Conservation (phyloP, 352 stramenopile genomes). For the Phytophthora pluvialis region DNA sequence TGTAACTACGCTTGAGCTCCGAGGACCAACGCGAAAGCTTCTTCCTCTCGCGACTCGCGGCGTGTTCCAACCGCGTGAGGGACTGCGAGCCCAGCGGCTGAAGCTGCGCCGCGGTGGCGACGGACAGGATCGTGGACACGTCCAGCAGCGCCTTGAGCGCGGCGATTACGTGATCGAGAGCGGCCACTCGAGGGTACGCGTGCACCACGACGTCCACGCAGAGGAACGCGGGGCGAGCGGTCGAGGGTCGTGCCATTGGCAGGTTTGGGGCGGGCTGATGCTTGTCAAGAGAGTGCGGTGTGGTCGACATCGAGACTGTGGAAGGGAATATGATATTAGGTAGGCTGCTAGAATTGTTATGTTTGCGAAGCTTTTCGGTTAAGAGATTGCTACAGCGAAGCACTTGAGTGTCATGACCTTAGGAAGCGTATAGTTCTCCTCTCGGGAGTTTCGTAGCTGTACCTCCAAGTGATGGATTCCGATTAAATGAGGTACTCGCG, state of each 20-base stretch:
- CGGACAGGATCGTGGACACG: slow-evolving; percentile 39
- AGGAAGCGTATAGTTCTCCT: too few relatives aligned
- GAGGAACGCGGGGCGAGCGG: slow-evolving; percentile 24
- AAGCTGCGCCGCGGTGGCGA: slow-evolving; percentile 33
- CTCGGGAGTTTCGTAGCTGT: too few relatives aligned
- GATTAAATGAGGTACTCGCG: too few relatives aligned
- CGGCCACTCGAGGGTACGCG: slow-evolving; percentile 25
- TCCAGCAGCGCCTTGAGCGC: slow-evolving; percentile 41
- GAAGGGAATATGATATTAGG: neutral
- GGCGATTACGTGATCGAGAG: slow-evolving; percentile 33
- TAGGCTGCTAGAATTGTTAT: too few relatives aligned
- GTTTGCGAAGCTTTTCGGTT: too few relatives aligned
- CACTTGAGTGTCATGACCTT: too few relatives aligned
- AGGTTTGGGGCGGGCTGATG: neutral
- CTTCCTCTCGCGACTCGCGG: slow-evolving; percentile 30
- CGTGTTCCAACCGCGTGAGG: slow-evolving; percentile 37
- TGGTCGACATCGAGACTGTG: slow-evolving; percentile 1
- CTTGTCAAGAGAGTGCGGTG: slow-evolving; percentile 1
- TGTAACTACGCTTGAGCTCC: slow-evolving; percentile 42
- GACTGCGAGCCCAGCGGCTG: slow-evolving; percentile 19
- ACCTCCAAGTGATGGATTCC: too few relatives aligned
- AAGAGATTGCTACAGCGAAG: too few relatives aligned
- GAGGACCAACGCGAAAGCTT: slow-evolving; percentile 45
- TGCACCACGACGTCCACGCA: slow-evolving; percentile 42
- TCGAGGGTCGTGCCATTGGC: slow-evolving; percentile 8